These are phyloP conservation scores for Endoconidiophora laricicola DNA, from an alignment of 2,329 filamentous ascomycete species.

Conservation along the genomic window DNA sequence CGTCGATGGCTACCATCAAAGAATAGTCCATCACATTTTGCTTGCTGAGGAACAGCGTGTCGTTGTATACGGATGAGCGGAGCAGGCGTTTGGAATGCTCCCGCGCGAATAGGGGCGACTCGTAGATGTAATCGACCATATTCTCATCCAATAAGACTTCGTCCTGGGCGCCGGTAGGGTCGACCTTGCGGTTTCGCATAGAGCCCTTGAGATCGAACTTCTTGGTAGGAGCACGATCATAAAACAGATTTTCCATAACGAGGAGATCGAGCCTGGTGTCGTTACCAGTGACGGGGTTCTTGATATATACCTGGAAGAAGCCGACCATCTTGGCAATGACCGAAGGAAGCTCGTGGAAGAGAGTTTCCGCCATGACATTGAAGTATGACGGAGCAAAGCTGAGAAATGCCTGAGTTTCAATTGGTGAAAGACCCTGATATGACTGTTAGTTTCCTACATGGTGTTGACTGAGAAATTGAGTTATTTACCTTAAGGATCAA, in stretches of 20 bases:
- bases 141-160: conserved; percentile 96
- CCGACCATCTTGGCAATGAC: conserved; percentile 99
- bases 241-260: conserved; percentile 96
- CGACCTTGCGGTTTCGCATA: conserved; percentile 96
- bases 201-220: conserved; percentile 95
- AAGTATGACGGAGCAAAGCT: conserved; percentile 96
- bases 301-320: conserved; percentile 94
- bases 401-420: conserved; percentile 87
- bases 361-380: conserved; percentile 84
- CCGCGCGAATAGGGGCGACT: conserved; percentile 83
- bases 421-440: conserved; percentile 56
- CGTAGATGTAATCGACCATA: conserved; percentile 98
- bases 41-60: conserved; percentile 82
- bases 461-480: background rate
- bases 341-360: conserved; percentile 88
- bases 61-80: conserved; percentile 86
- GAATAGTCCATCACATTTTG: conserved; percentile 99
- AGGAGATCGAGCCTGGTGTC: conserved; percentile 91
- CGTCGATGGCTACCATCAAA: conserved; percentile 95
- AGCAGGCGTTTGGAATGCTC: conserved; percentile 94
- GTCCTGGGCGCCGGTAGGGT: conserved; percentile 87
- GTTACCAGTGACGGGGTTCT: conserved; percentile 76
- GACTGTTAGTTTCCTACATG: background rate
- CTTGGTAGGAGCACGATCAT: conserved; percentile 75
- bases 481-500: conserved; percentile 59